Evolutionary conservation across 176 grass and related monocot species (phyloP), one percentile per base, ranked within the genome.

Genomic region (Carex pumila): DNA sequence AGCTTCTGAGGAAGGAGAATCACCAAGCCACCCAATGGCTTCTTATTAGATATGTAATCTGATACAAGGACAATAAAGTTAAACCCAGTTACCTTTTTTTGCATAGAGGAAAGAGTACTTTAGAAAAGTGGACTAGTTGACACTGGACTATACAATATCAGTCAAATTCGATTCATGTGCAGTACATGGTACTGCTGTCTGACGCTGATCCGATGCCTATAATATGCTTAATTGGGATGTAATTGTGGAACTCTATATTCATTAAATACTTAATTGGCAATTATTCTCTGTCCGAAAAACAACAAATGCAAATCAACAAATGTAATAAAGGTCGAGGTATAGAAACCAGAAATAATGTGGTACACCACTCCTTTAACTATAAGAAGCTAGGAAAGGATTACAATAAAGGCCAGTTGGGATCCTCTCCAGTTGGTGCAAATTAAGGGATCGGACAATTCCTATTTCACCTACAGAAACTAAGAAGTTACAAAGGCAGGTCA

Each of bases 21-120:
- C 49, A 99, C 83, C 88, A 99, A 85, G 12, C 96, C 96, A 32
- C 96, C 96, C 18, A 99, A 85, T 15, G 85, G 86, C 53, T 90
- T 92, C 58, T 90, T 93, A 76, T 90, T 92, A 25, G 67, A 81
- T 65, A 99, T 87, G 88, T 95, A 99, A 79, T 94, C 96, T 95
- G 86, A 66, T 81, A 80, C 74, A 47, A 56, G 4, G 76, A 85
- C 52, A 22, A 29, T 54, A 65, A 25, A 74, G 17, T 30, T 66
- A 52, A 17, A 10, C 37, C 57, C 34, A 55, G 12, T 75, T 6
- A 39, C 15, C 47, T 10, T 86, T 41, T 39, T 58, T 12, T 54
- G 43, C 25, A 47, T 55, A 18, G 62, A 88, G 60, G 63, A 5
- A 75, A 61, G 6, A 57, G 19, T 55, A 47, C 25, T 17, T 79